Base-by-base conservation (phyloP, 1,139 yeast species). In the Lodderomyces parapsilosis region DNA sequence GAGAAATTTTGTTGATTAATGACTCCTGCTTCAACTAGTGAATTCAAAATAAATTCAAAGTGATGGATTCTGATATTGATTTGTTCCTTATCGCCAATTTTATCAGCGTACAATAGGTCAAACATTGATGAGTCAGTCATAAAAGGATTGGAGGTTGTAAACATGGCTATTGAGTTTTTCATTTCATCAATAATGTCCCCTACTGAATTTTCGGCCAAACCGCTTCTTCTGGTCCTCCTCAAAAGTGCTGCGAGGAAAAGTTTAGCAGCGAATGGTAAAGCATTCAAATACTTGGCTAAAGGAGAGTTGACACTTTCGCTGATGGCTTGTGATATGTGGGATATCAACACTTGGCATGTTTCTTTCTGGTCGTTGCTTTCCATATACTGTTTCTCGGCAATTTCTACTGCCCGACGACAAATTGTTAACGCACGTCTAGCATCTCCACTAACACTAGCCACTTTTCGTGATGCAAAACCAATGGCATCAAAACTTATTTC, bases 361-460 rank as follows among this genome's bases (percentile, higher is more conserved):
- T 24, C 30, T 17, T 40, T 45, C 4, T 45, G 5, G 57, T 54
- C 3, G 15, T 50, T 57, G 3, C 49, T 51, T 10, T 53, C 59
- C 19, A 48, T 42, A 36, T 50, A 80, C 47, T 80, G 82, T 44
- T 63, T 63, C 55, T 87, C 95, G 0, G 97, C 96, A 32, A 91
- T 71, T 58, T 90, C 97, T 6, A 91, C 87, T 0, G 98, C 97
- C 47, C 98, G 70, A 36, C 94, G 76, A 58, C 96, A 87, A 13
- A 93, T 87, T 46, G 87, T 87, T 44, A 94, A 68, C 0, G 96
- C 98, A 50, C 98, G 73, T 55, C 99, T 74, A 1, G 98, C 99
- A 68, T 93, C 99, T 45, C 99, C 99, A 61, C 94, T 86, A 4
- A 93, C 97, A 65, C 95, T 83, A 6, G 98, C 96, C 36, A 93